Conservation (phyloP, 805 yeast species). For the Grigorovia transvaalensis region DNA sequence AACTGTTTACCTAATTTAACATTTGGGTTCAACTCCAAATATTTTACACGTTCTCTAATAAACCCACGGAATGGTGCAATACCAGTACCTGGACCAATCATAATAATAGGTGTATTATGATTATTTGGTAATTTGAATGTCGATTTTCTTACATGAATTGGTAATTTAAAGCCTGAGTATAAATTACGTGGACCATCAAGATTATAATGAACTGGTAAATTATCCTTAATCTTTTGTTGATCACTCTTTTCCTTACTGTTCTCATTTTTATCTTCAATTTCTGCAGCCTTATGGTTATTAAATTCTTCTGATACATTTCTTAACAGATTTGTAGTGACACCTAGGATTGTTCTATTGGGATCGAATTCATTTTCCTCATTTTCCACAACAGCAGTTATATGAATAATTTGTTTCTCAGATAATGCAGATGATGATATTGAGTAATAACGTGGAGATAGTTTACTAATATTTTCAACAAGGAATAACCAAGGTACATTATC, state of each 20-base stretch:
- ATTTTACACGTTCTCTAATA: slow-evolving; percentile 68
- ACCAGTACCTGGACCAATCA: slow-evolving; percentile 98
- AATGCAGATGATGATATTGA: slow-evolving; percentile 91
- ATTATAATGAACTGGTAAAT: slow-evolving; percentile 47
- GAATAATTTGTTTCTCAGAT: slow-evolving; percentile 63
- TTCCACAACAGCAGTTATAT: slow-evolving; percentile 90
- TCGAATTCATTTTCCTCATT: slow-evolving; percentile 29
- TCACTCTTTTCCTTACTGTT: background rate
- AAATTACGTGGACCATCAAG: slow-evolving; percentile 72
- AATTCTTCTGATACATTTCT: slow-evolving; percentile 48
- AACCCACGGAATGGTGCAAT: slow-evolving; percentile 97
- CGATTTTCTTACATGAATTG: slow-evolving; percentile 89
- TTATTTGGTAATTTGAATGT: slow-evolving; percentile 88
- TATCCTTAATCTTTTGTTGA: slow-evolving; percentile 3
- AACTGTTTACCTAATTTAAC: slow-evolving; percentile 57
- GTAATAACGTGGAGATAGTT: slow-evolving; percentile 88
- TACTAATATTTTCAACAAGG: slow-evolving; percentile 68
- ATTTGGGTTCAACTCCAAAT: slow-evolving; percentile 29
- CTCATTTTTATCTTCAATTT: background rate
- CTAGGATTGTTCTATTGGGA: slow-evolving; percentile 31
- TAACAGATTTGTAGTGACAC: slow-evolving; percentile 85
- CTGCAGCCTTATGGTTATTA: background rate
- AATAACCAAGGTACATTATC: slow-evolving; percentile 71
- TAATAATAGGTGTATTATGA: slow-evolving; percentile 75
- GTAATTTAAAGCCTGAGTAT: slow-evolving; percentile 44